Base-by-base conservation (phyloP, 208 protist genomes). In the Polymyxa betae region DNA sequence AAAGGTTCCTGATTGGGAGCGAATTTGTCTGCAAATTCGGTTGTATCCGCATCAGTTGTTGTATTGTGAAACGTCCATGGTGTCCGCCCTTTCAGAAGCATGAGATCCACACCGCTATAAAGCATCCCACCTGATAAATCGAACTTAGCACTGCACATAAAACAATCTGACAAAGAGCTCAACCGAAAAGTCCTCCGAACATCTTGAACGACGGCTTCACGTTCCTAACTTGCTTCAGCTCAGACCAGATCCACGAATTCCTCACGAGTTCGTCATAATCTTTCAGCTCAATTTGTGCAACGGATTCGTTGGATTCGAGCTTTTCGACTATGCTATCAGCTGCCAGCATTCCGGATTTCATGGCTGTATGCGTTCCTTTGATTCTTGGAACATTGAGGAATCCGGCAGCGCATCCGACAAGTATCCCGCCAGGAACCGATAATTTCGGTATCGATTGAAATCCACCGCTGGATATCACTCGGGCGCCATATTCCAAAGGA, bases 371-470 rank as follows among this genome's bases (percentile, higher is more conserved):
- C 0, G 95, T 97, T 78, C 97, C 97, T 93, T 99, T 99, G 92
- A 99, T 98, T 90, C 98, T 98, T 38, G 98, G 96, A 40, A 99
- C 93, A 92, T 99, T 99, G 35, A 99, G 92, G 91, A 99, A 98
- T 16, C 98, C 98, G 1, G 98, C 98, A 35, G 95, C 95, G 95
- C 98, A 98, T 49, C 98, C 98, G 64, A 98, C 89, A 0, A 96
- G 92, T 0, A 93, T 92, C 38, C 90, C 93, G 45, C 97, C 97
- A 1, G 97, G 97, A 93, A 99, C 98, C 88, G 95, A 82, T 10
- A 98, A 92, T 92, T 97, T 97, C 29, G 98, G 98, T 89, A 99
- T 93, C 12, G 96, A 94, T 82, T 97, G 89, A 5, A 87, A 95
- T 87, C 98, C 98, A 78, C 98, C 98, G 93, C 98, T 98, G 77